Base-by-base conservation (phyloP, 257 asterid species). In the Solanum neorickii region DNA sequence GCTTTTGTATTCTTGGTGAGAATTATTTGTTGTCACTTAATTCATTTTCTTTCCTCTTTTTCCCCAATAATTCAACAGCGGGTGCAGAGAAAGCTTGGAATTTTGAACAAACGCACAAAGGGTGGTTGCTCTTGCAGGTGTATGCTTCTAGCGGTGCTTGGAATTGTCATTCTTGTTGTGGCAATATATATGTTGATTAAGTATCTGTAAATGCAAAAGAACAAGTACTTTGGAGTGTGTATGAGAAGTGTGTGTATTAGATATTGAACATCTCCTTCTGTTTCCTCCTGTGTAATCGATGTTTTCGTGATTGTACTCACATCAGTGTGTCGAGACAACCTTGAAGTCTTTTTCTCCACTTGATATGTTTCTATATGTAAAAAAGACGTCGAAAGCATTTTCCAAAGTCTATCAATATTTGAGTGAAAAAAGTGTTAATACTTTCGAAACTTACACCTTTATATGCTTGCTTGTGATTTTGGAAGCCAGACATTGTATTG, bases 91-190 rank as follows among this genome's bases (percentile, higher is more conserved):
- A 92, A 90, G 93, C 99, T 96, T 77, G 97, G 97, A 41, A 90
- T 91, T 42, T 80, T 96, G 93, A 96, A 92, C 87, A 95, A 94
- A 86, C 93, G 95, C 65, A 93, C 98, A 3, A 95, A 93, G 91
- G 99, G 97, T 66, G 98, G 98, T 86, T 97, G 99, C 94, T 93
- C 99, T 82, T 97, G 99, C 96, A 68, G 94, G 92, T 76, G 93
- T 88, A 86, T 97, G 92, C 92, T 93, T 73, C 66, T 93, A 39
- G 89, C 98, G 14, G 96, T 94, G 12, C 77, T 96, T 3, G 99
- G 98, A 83, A 95, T 97, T 59, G 91, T 93, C 37, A 87, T 86
- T 69, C 92, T 97, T 91, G 82, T 93, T 78, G 90, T 89, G 8
- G 94, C 93, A 42, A 94, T 95, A 92, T 96, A 92, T 66, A 9